phyloP scores from a whole-genome alignment of 108 stramenopile genomes.

The Cyclotella cryptica region DNA sequence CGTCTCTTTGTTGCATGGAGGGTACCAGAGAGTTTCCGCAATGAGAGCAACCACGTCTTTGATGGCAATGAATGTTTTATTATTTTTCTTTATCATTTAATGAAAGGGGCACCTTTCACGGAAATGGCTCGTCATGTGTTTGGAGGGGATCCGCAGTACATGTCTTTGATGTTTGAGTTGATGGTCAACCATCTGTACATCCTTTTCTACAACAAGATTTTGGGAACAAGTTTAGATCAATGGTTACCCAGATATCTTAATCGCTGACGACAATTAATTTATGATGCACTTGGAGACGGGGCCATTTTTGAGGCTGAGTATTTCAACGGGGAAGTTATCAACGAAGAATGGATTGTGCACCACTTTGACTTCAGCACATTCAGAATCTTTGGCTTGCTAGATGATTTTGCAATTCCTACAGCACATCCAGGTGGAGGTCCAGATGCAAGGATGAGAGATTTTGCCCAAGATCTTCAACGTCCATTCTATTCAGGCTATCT shows the following conservation, averaged over 20 bases:
- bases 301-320: slow-evolving; percentile 1
- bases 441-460: too few relatives aligned
- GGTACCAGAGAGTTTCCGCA: slow-evolving; percentile 1
- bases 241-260: slow-evolving; percentile 19
- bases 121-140: slow-evolving; percentile 19
- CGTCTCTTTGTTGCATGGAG: background rate
- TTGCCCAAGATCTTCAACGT: too few relatives aligned
- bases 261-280: slow-evolving; percentile 4
- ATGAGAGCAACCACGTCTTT: slow-evolving; percentile 21
- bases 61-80: too few relatives aligned
- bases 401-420: too few relatives aligned
- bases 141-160: too few relatives aligned
- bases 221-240: slow-evolving; percentile 12
- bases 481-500: too few relatives aligned
- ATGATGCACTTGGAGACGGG: slow-evolving; percentile 6
- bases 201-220: slow-evolving; percentile 39
- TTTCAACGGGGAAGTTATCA: background rate
- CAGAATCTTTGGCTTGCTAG: slow-evolving; percentile 17
- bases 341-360: too few relatives aligned
- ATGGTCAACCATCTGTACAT: slow-evolving; percentile 25
- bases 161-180: too few relatives aligned
- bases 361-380: too few relatives aligned
- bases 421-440: too few relatives aligned
- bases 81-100: slow-evolving; percentile 16
- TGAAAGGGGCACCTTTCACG: slow-evolving; percentile 20